These are phyloP conservation scores for Backusella morwellensis DNA, from an alignment of 192 early-diverging fungal genomes.

Conservation along the genomic window DNA sequence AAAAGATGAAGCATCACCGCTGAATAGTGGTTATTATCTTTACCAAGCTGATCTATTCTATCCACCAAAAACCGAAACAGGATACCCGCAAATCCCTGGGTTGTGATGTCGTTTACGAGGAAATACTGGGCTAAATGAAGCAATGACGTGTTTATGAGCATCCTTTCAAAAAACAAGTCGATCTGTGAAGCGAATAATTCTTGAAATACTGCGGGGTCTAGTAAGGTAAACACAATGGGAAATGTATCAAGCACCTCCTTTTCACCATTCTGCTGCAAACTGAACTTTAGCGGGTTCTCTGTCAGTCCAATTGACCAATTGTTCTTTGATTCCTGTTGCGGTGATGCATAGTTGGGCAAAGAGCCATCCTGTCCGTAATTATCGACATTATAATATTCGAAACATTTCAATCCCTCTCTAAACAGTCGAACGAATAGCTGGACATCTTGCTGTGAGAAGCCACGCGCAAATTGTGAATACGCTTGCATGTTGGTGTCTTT, in stretches of 20 bases:
- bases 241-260: constrained; percentile 93
- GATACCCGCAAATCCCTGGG: constrained; percentile 75
- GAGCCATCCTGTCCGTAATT: constrained; percentile 46
- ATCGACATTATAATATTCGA: constrained; percentile 80
- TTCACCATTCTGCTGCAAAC: constrained; percentile 75
- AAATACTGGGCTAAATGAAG: constrained; percentile 88
- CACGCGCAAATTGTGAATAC: constrained; percentile 51
- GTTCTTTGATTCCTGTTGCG: constrained; percentile 13
- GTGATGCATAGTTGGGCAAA: constrained; percentile 13
- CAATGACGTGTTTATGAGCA: constrained; percentile 75
- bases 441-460: constrained; percentile 70
- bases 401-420: constrained; percentile 76
- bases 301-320: constrained; percentile 23
- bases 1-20: constrained; percentile 86
- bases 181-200: constrained; percentile 92
- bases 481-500: constrained; percentile 33
- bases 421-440: constrained; percentile 71
- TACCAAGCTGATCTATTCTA: constrained; percentile 72
- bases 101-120: constrained; percentile 71
- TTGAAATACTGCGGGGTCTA: constrained; percentile 91
- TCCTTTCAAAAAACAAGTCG: constrained; percentile 79
- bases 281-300: constrained; percentile 43
- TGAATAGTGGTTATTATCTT: constrained; percentile 59
- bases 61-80: constrained; percentile 77
- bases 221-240: constrained; percentile 74